Percentiles rank a stretch among this genome's conserved stretches.
Evolutionary conservation across 2,329 filamentous ascomycete species (phyloP).

Genomic region (Diaporthe ilicicola): DNA sequence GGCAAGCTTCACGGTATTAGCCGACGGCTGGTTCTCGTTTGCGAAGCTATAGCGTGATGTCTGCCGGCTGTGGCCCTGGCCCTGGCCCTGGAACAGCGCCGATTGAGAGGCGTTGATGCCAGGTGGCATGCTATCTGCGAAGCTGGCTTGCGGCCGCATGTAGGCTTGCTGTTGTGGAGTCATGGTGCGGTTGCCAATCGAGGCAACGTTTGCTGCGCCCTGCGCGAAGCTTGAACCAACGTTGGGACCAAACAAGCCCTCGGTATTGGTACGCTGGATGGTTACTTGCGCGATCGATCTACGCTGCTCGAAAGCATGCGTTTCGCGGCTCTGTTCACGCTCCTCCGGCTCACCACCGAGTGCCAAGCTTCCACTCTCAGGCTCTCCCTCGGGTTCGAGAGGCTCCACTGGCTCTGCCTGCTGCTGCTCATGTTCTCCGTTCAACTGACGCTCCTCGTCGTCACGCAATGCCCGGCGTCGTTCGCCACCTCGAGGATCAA

Average conservation of each 20-base stretch:
- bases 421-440: constrained; percentile 57
- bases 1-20: constrained; percentile 76
- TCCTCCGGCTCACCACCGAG: constrained; percentile 94
- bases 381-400: constrained; percentile 72
- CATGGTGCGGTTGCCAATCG: constrained; percentile 75
- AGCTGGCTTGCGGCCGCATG: constrained; percentile 67
- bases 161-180: constrained; percentile 84
- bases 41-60: constrained; percentile 89
- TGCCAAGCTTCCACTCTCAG: constrained; percentile 84
- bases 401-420: constrained; percentile 26
- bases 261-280: constrained; percentile 70
- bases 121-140: constrained; percentile 67
- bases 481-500: constrained; percentile 82
- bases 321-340: constrained; percentile 63
- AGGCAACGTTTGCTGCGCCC: constrained; percentile 59
- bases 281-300: constrained; percentile 78
- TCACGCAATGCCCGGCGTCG: constrained; percentile 82
- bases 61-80: constrained; percentile 80
- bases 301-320: constrained; percentile 63
- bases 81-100: constrained; percentile 57
- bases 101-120: constrained; percentile 62
- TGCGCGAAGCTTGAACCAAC: constrained; percentile 59
- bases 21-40: constrained; percentile 73
- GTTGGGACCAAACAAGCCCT: constrained; percentile 63
- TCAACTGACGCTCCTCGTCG: constrained; percentile 67